Conservation (phyloP, 805 yeast species). For the Saccharomycopsis sp. region DNA sequence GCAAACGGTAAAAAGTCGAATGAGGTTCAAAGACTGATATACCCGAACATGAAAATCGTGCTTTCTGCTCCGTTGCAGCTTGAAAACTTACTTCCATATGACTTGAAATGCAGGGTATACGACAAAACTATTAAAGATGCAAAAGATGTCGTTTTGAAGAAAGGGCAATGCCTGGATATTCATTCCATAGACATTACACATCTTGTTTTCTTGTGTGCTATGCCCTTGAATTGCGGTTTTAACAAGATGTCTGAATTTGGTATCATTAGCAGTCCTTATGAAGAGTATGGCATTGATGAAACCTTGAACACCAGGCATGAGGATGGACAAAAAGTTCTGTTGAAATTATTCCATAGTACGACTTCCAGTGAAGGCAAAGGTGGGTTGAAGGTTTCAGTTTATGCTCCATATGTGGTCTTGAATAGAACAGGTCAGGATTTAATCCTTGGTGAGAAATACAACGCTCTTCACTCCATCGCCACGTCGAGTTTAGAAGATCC, state of each 20-base stretch:
- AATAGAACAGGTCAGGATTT: constrained; percentile 71
- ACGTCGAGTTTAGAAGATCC: constrained; percentile 22
- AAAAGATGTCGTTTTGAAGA: constrained; percentile 51
- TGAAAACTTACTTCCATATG: constrained; percentile 79
- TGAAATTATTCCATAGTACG: constrained; percentile 55
- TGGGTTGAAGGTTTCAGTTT: constrained; percentile 60
- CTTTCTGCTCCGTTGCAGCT: constrained; percentile 81
- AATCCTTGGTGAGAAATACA: constrained; percentile 47
- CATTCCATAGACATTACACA: constrained; percentile 74
- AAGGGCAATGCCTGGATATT: constrained; percentile 61
- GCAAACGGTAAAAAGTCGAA: constrained; percentile 51
- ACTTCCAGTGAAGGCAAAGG: constrained; percentile 30
- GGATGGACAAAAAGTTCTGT: constrained; percentile 58
- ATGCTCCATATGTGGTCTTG: constrained; percentile 74
- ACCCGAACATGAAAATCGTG: constrained; percentile 74
- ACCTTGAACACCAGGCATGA: constrained; percentile 42
- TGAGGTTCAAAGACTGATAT: constrained; percentile 64
- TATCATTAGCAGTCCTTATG: constrained; percentile 48
- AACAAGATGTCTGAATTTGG: constrained; percentile 62
- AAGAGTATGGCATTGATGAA: constrained; percentile 48
- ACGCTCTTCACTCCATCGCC: constrained; percentile 41
- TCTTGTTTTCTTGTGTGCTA: constrained; percentile 60
- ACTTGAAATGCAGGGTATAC: constrained; percentile 62
- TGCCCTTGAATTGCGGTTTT: constrained; percentile 54
- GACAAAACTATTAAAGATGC: constrained; percentile 64